These are phyloP conservation scores for Camelina sativa DNA, from an alignment of 345 rosid genomes.

Conservation along the genomic window DNA sequence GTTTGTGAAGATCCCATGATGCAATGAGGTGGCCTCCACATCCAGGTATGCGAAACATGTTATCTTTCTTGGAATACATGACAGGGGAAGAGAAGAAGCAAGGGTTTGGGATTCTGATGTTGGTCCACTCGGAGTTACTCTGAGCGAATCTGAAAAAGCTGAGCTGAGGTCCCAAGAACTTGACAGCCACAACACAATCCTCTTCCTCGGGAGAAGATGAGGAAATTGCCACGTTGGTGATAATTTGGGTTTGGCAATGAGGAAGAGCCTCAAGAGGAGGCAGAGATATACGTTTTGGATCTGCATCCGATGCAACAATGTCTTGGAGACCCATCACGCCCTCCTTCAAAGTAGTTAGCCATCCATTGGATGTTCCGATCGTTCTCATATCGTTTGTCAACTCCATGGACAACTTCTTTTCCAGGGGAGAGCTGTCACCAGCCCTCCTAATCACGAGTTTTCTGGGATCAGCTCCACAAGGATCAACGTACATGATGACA, in stretches of 20 bases:
- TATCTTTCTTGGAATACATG: not conserved
- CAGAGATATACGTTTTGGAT: not conserved
- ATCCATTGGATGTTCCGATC: not conserved
- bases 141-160: conserved; percentile 9
- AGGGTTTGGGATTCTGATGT: not conserved
- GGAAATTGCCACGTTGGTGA: not conserved
- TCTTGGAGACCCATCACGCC: not conserved
- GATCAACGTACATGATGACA: not conserved
- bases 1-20: not conserved
- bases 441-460: not conserved
- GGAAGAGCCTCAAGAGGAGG: conserved; percentile 1
- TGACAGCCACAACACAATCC: not conserved
- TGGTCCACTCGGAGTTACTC: not conserved
- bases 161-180: conserved; percentile 4
- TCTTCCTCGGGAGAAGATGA: not conserved
- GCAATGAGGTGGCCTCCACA: not conserved
- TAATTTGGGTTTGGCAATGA: not conserved
- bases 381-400: not conserved
- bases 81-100: not conserved
- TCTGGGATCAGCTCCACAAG: not conserved
- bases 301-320: not conserved
- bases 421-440: not conserved
- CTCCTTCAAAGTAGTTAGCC: conserved; percentile 16
- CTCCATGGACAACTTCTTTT: not conserved
- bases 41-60: not conserved